Base-by-base conservation (phyloP, 345 rosid species). In the Bruguiera sexangula region DNA sequence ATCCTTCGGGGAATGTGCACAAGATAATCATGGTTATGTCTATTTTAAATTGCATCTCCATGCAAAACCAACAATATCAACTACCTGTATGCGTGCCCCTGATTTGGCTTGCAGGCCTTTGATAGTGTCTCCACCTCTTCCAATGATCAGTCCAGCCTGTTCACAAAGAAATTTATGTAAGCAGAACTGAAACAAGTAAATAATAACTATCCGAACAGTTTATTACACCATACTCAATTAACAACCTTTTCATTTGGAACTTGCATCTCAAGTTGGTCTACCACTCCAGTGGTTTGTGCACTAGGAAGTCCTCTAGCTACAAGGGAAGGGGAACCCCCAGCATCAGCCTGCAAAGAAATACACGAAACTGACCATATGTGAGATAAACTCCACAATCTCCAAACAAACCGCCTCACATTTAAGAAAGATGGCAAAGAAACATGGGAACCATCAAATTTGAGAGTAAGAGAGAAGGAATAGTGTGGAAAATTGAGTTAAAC, bases 21-120 rank as follows among this genome's bases (percentile, higher is more conserved):
- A 1, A 34, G 37, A 34, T 32, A 32, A 32, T 32, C 36, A 32
- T 1, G 1, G 36, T 32, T 32, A 0, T 31, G 36, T 6, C 36
- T 32, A 32, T 32, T 32, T 32, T 32, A 32, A 32, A 32, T 32
- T 32, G 7, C 1, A 32, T 34, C 37, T 34, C 37, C 37, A 34
- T 7, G 37, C 37, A 34, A 34, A 34, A 8, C 6, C 29, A 19
- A 37, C 20, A 29, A 43, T 11, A 13, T 43, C 79, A 74, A 76
- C 71, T 79, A 93, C 98, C 98, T 93, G 97, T 68, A 93, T 91
- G 22, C 95, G 95, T 58, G 97, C 93, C 75, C 98, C 91, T 7
- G 96, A 88, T 80, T 78, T 87, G 24, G 94, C 82, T 82, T 93
- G 98, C 79, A 91, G 82, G 70, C 84, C 80, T 80, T 93, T 93